Conservation (phyloP, 371 early-diverging fungal species). For the Coemansia sp. region DNA sequence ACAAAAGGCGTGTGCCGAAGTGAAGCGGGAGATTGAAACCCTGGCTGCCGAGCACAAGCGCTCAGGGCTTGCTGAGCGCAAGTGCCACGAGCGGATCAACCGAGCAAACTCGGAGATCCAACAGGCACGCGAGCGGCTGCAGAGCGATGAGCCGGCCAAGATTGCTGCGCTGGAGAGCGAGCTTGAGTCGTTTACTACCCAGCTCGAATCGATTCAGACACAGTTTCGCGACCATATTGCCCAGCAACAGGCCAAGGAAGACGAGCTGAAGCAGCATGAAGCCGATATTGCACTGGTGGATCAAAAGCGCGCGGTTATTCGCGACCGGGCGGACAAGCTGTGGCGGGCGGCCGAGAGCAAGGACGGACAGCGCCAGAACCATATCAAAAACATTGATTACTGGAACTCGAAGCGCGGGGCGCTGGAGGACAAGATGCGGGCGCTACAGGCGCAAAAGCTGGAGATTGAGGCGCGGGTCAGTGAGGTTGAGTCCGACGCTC, state of each 20-base stretch:
- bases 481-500: slow-evolving; percentile 57
- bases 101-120: slow-evolving; percentile 40
- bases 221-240: slow-evolving; percentile 54
- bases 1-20: slow-evolving; percentile 16
- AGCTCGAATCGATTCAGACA: slow-evolving; percentile 53
- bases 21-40: slow-evolving; percentile 20
- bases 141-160: slow-evolving; percentile 68
- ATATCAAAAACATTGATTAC: slow-evolving; percentile 49
- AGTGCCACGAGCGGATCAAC: slow-evolving; percentile 27
- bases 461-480: slow-evolving; percentile 40
- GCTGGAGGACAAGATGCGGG: slow-evolving; percentile 23
- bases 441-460: slow-evolving; percentile 32
- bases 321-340: slow-evolving; percentile 24
- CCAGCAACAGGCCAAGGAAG: slow-evolving; percentile 32
- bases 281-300: slow-evolving; percentile 27
- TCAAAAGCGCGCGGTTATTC: slow-evolving; percentile 30
- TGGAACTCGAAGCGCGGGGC: slow-evolving; percentile 53
- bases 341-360: slow-evolving; percentile 49
- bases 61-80: slow-evolving; percentile 12
- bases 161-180: slow-evolving; percentile 54
- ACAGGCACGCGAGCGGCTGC: slow-evolving; percentile 53
- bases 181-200: slow-evolving; percentile 49
- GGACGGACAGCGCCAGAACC: slow-evolving; percentile 34
- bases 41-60: slow-evolving; percentile 21
- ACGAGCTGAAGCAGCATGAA: slow-evolving; percentile 38